phyloP scores from a whole-genome alignment of 768 basidiomycete genomes.

The Tricholoma sp. region DNA sequence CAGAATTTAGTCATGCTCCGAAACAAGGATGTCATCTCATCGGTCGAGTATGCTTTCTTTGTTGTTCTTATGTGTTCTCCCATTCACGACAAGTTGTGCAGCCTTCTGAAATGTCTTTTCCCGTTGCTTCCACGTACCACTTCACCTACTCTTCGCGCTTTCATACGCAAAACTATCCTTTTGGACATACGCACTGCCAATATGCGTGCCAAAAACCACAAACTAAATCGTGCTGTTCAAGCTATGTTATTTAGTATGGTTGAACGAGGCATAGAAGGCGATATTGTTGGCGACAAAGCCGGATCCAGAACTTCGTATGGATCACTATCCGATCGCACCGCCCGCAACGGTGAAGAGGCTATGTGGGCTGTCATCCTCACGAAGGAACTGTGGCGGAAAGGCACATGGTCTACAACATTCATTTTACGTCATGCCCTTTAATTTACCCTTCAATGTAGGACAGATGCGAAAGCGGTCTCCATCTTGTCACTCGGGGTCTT shows the following conservation, averaged over 20 bases:
- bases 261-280: conserved; percentile 82
- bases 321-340: conserved; percentile 32
- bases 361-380: conserved; percentile 97
- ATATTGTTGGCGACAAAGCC: conserved; percentile 81
- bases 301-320: conserved; percentile 47
- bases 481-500: conserved; percentile 90
- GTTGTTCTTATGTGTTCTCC: conserved; percentile 2
- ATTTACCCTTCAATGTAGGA: conserved; percentile 40
- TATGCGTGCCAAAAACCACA: conserved; percentile 83
- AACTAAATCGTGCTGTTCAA: conserved; percentile 93
- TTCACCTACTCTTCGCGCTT: conserved; percentile 73
- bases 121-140: conserved; percentile 93
- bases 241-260: conserved; percentile 96
- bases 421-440: conserved; percentile 2
- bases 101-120: conserved; percentile 87
- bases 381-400: conserved; percentile 91
- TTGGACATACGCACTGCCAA: conserved; percentile 93
- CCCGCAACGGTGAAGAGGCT: conserved; percentile 70
- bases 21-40: conserved; percentile 89
- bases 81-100: conserved; percentile 24
- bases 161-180: conserved; percentile 90
- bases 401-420: conserved; percentile 59
- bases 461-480: conserved; percentile 87
- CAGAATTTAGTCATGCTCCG: conserved; percentile 91
- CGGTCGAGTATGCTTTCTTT: conserved; percentile 68